Percentiles rank a stretch among this genome's conserved stretches.
Conservation (phyloP, 805 yeast genomes). For the Candida maltosa region DNA sequence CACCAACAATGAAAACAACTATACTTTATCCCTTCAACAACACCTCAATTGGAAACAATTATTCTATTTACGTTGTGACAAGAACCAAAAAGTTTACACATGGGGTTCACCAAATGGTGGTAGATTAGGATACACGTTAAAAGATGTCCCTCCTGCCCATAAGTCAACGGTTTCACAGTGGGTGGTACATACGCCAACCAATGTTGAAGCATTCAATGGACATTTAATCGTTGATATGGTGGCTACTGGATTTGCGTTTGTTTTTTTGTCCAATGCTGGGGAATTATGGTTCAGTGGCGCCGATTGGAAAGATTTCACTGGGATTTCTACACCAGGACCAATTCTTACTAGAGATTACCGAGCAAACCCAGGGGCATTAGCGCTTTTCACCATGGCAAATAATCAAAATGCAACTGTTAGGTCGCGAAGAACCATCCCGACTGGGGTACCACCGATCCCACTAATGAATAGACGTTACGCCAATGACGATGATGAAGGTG, state of each 20-base stretch:
- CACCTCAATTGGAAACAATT: conserved; percentile 50
- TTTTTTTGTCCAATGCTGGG: conserved; percentile 55
- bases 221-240: conserved; percentile 43
- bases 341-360: conserved; percentile 13
- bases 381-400: conserved; percentile 4
- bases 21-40: conserved; percentile 32
- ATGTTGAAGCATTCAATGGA: conserved; percentile 32
- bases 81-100: conserved; percentile 38
- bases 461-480: conserved; percentile 3
- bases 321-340: conserved; percentile 27
- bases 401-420: background rate
- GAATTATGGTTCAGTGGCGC: conserved; percentile 52
- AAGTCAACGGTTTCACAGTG: conserved; percentile 14
- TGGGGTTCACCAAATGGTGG: conserved; percentile 49
- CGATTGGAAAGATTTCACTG: conserved; percentile 15
- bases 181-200: conserved; percentile 37
- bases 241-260: conserved; percentile 66
- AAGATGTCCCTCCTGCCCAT: conserved; percentile 21
- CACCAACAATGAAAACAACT: conserved; percentile 37
- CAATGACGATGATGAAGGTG: conserved; percentile 2
- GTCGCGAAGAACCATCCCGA: conserved; percentile 2
- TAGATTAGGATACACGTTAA: conserved; percentile 42
- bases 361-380: conserved; percentile 12
- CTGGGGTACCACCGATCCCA: conserved; percentile 6
- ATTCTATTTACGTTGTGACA: conserved; percentile 34